Percentiles rank a stretch among this genome's conserved stretches.
Evolutionary conservation across 2,329 filamentous ascomycete species (phyloP).

Genomic region (Pestalotiopsis sp.): DNA sequence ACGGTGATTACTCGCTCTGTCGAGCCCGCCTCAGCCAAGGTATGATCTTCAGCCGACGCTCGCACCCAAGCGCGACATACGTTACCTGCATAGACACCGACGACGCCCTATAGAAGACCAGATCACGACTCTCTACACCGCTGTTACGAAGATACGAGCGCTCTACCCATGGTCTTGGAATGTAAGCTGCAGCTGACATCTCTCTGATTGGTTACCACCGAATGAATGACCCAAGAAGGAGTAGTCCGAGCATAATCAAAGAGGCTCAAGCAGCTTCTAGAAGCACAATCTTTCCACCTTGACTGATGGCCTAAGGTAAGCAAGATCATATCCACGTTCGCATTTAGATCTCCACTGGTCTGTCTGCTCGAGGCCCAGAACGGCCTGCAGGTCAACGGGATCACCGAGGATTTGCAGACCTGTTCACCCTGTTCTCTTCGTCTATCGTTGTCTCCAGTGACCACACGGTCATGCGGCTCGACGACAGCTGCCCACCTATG

Average conservation of each 20-base stretch:
- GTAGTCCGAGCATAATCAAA: not conserved
- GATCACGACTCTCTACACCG: not conserved
- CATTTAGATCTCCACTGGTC: not conserved
- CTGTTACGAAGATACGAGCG: not conserved
- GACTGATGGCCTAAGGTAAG: not conserved
- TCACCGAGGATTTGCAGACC: not conserved
- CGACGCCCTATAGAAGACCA: not conserved
- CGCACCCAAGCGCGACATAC: not conserved
- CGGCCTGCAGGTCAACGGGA: not conserved
- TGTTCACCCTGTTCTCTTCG: not conserved
- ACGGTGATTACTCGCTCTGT: not conserved
- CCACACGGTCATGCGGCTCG: not conserved
- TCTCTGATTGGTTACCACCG: not conserved
- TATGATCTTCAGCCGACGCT: not conserved
- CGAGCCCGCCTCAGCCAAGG: not conserved
- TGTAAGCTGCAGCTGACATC: not conserved
- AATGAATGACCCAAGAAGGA: not conserved
- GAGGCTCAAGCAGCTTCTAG: not conserved
- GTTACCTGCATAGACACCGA: not conserved
- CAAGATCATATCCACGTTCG: not conserved
- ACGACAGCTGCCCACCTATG: not conserved
- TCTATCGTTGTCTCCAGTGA: not conserved
- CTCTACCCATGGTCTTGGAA: not conserved
- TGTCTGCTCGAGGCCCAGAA: not conserved
- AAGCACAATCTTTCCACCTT: not conserved